Conservation (phyloP, 345 rosid species). For the Hypericum androsaemum region DNA sequence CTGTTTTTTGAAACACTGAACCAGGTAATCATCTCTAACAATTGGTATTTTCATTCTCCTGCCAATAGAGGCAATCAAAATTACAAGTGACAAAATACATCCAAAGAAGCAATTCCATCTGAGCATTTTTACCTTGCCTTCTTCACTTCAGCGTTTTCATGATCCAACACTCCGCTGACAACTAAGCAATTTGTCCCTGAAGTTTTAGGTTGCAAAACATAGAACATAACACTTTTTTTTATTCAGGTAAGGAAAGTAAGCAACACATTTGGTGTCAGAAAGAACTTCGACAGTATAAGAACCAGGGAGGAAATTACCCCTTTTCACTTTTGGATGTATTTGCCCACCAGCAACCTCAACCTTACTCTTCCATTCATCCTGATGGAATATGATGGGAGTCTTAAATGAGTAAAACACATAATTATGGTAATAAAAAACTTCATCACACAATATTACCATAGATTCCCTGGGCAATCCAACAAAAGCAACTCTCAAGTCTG, state of each 20-base stretch:
- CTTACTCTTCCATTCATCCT: constrained; percentile 77
- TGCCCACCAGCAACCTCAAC: constrained; percentile 68
- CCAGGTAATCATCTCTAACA: constrained; percentile 77
- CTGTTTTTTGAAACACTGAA: constrained; percentile 62
- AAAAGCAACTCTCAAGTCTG: constrained; percentile 59
- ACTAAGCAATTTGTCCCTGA: constrained; percentile 81
- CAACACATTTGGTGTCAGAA: not conserved
- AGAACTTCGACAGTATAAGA: constrained; percentile 6
- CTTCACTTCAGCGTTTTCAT: constrained; percentile 49
- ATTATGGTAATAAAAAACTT: not conserved
- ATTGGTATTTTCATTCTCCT: constrained; percentile 86
- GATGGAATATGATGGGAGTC: constrained; percentile 22
- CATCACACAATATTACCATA: constrained; percentile 25
- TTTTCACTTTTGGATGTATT: constrained; percentile 62
- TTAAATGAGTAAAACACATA: constrained; percentile 10
- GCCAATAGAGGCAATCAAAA: constrained; percentile 19
- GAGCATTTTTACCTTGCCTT: constrained; percentile 66
- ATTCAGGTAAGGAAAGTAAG: constrained; percentile 1
- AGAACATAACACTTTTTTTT: constrained; percentile 1
- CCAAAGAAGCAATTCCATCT: not conserved
- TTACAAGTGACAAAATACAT: not conserved
- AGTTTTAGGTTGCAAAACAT: constrained; percentile 17
- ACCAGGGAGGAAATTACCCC: constrained; percentile 33
- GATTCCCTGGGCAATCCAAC: constrained; percentile 53
- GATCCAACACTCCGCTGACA: constrained; percentile 47